phyloP scores from a whole-genome alignment of 306 rosid species.

The Corylus heterophylla region DNA sequence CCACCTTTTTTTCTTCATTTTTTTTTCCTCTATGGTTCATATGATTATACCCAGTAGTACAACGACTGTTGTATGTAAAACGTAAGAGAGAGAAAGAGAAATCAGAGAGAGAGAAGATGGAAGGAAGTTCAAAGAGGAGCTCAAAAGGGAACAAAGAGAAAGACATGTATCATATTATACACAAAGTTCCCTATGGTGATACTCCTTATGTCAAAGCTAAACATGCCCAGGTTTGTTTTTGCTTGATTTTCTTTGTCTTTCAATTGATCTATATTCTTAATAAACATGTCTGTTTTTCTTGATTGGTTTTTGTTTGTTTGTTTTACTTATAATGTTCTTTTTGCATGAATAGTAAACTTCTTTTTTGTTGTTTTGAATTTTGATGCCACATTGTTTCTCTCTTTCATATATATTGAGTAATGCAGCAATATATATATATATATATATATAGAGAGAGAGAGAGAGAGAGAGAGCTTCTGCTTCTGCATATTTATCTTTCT shows the following conservation, averaged over 20 bases:
- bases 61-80: background rate
- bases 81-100: background rate
- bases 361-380: background rate
- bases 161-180: conserved; percentile 76
- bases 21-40: background rate
- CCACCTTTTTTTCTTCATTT: background rate
- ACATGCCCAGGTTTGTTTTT: conserved; percentile 85
- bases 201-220: conserved; percentile 87
- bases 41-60: too few species aligned
- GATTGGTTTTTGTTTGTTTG: too few species aligned
- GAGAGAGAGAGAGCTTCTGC: background rate
- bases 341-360: background rate
- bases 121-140: conserved; percentile 29
- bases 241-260: background rate
- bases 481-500: background rate
- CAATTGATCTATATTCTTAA: too few species aligned
- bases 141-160: conserved; percentile 49
- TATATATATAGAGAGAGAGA: too few species aligned
- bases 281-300: too few species aligned
- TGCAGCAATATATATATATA: background rate
- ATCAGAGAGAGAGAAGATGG: conserved; percentile 31
- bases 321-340: background rate
- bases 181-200: conserved; percentile 83
- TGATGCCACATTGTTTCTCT: background rate
- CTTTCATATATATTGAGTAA: background rate